Evolutionary conservation across 2,329 filamentous ascomycete genomes (phyloP), one percentile per base, ranked within the genome.

Genomic region (Torrubiella hemipterigena): DNA sequence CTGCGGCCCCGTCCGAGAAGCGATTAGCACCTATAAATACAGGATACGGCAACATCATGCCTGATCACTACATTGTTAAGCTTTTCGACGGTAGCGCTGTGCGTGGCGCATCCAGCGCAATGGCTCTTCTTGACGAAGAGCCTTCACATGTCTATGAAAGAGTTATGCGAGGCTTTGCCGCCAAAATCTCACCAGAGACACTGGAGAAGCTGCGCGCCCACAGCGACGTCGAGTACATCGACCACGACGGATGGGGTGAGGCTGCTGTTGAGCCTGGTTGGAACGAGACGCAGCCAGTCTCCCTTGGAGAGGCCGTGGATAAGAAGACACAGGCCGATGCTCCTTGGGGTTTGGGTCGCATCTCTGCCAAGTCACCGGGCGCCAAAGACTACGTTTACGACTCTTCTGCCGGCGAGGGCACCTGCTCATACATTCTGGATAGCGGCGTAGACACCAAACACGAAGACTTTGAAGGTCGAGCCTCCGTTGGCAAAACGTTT

Each of bases 391-490:
- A 73, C 46, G 47, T 63, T 29, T 73, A 68, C 38, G 67, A 73
- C 45, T 53, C 52, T 33, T 52, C 52, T 14, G 63, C 63, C 26
- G 68, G 69, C 15, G 28, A 56, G 28, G 63, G 61, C 22, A 69
- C 69, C 41, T 76, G 67, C 19, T 66, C 63, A 27, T 80, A 71
- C 48, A 52, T 80, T 15, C 63, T 80, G 27, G 75, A 80, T 50
- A 77, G 72, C 5, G 75, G 75, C 42, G 69, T 79, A 40, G 54
- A 54, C 28, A 53, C 56, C 15, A 57, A 60, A 5, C 75, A 80
- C 51, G 42, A 44, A 20, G 61, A 73, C 45, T 73, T 69, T 42
- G 56, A 62, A 42, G 65, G 63, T 21, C 64, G 69, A 32, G 70
- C 69, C 13, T 52, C 27, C 8, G 31, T 34, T 12, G 47, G 36